Percentiles rank a stretch among this genome's conserved stretches.
These are phyloP conservation scores for Malus sylvestris DNA, from an alignment of 306 rosid species.

Conservation along the genomic window DNA sequence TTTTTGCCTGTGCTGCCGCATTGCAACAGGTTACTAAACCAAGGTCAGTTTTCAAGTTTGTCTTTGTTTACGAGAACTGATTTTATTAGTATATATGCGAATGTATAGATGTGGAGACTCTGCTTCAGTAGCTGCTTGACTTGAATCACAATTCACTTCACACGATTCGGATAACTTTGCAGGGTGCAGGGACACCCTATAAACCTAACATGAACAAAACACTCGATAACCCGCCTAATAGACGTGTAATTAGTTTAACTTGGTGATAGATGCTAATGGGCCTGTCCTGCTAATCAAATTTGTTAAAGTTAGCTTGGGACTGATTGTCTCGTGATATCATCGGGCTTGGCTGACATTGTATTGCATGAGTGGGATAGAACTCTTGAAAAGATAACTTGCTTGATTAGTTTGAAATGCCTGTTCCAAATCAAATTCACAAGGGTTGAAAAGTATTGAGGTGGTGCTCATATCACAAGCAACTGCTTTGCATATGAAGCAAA, in stretches of 20 bases:
- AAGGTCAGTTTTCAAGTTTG: constrained; percentile 51
- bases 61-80: constrained; percentile 6
- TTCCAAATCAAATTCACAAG: background rate
- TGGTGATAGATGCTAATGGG: background rate
- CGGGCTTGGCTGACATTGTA: background rate
- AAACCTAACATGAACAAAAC: background rate
- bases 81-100: constrained; percentile 1
- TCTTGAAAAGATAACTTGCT: background rate
- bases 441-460: background rate
- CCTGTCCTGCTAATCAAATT: background rate
- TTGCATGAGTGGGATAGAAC: background rate
- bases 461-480: background rate
- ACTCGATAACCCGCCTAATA: background rate
- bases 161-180: background rate
- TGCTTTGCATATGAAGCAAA: background rate
- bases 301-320: background rate
- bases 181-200: background rate
- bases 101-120: constrained; percentile 4
- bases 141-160: background rate
- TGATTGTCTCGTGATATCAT: background rate
- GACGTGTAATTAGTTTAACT: background rate
- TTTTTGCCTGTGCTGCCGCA: constrained; percentile 71
- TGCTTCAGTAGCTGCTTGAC: background rate
- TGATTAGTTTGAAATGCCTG: background rate
- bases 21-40: constrained; percentile 65